Base-by-base conservation (phyloP, 805 yeast genomes). In the Candida railenensis region DNA sequence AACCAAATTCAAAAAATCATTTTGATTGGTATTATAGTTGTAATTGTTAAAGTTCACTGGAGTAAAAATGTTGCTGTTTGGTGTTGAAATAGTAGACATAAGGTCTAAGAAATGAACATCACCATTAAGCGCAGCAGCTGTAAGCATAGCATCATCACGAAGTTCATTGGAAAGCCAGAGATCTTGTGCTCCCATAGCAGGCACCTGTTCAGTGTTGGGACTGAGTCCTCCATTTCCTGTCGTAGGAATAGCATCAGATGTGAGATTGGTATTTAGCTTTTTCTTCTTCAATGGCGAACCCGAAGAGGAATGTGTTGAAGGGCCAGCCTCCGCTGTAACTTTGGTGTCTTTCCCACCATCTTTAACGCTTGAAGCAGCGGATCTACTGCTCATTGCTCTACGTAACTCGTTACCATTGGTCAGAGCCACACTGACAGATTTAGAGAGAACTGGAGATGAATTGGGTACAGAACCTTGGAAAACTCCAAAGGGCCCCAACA, bases 401-500 rank as follows among this genome's bases (percentile, higher is more conserved):
- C 11, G 30, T 11, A 25, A 11, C 5, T 25, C 30, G 30, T 11
- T 25, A 11, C 30, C 30, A 25, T 25, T 25, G 30, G 5, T 25
- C 30, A 11, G 9, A 25, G 11, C 30, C 30, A 25, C 11, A 11
- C 30, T 25, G 5, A 25, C 30, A 25, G 30, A 5, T 25, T 25
- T 25, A 5, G 30, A 25, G 30, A 7, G 30, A 25, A 11, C 5
- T 7, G 30, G 11, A 11, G 5, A 11, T 25, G 11, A 25, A 25
- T 5, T 5, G 11, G 30, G 11, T 25, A n/a, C n/a, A n/a, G 30
- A 25, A 7, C 30, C 30, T 11, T 25, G 30, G 30, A 89, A 88
- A 0, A 88, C 94, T 1, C 95, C 96, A 69, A 89, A 90, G 12
- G 94, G 95, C 1, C 96, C 96, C 38, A 77, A 64, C 3, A 77